Percentiles rank a stretch among this genome's conserved stretches.
Conservation (phyloP, 805 yeast genomes). For the Ogataea nonfermentans region DNA sequence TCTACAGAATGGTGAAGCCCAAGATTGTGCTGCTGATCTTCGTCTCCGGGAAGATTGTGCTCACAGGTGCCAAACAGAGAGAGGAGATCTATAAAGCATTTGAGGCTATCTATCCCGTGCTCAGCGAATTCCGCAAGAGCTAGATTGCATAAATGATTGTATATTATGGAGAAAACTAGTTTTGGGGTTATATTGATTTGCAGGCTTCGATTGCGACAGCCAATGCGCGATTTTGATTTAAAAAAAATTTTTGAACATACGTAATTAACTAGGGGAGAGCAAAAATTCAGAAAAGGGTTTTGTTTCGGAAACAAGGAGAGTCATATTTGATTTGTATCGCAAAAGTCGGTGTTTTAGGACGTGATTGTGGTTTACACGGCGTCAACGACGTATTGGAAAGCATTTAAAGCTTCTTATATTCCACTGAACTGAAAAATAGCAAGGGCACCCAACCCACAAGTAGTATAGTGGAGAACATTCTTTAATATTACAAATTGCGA, state of each 20-base stretch:
- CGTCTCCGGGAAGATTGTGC: slow-evolving; percentile 95
- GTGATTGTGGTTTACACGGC: slow-evolving; percentile 1
- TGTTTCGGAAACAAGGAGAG: slow-evolving; percentile 3
- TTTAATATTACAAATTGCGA: not conserved
- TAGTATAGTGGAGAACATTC: not conserved
- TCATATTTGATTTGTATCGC: not conserved
- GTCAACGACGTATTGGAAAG: slow-evolving; percentile 1
- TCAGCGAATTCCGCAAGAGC: slow-evolving; percentile 90
- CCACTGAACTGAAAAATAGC: not conserved
- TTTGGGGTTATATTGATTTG: slow-evolving; percentile 3
- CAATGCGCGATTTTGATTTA: slow-evolving; percentile 12
- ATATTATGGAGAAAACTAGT: slow-evolving; percentile 10
- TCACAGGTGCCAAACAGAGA: slow-evolving; percentile 98
- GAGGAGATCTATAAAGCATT: slow-evolving; percentile 98
- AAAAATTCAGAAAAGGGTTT: slow-evolving; percentile 9
- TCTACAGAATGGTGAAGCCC: slow-evolving; percentile 99
- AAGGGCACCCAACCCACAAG: too few species aligned
- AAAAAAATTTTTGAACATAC: not conserved
- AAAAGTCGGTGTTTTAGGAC: not conserved
- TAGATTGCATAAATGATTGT: slow-evolving; percentile 14
- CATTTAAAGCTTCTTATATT: not conserved
- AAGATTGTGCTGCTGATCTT: slow-evolving; percentile 93
- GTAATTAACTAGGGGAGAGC: not conserved
- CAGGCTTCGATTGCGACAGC: slow-evolving; percentile 4
- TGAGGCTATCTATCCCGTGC: slow-evolving; percentile 96